These are phyloP conservation scores for Nicotiana benthamiana DNA, from an alignment of 257 asterid species.

Conservation along the genomic window DNA sequence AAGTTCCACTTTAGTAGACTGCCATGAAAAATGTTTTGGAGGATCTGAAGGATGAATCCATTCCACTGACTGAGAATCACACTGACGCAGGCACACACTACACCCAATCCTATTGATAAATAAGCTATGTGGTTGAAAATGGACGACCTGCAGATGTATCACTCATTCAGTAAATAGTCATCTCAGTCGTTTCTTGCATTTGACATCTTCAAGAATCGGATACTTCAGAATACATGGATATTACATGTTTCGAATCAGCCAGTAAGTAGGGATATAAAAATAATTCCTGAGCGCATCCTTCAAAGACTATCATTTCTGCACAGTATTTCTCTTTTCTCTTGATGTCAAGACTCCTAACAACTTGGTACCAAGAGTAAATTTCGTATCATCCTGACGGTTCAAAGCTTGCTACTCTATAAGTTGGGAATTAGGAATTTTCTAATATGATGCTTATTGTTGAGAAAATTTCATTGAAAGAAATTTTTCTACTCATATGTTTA, in stretches of 20 bases:
- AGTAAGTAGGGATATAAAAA: not conserved
- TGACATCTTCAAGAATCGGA: not conserved
- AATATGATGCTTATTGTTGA: not conserved
- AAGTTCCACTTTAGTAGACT: slow-evolving; percentile 61
- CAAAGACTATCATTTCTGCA: not conserved
- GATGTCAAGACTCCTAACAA: not conserved
- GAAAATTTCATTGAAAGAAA: not conserved
- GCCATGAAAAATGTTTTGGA: slow-evolving; percentile 80
- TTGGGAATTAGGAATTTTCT: not conserved
- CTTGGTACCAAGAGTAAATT: not conserved
- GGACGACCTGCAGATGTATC: slow-evolving; percentile 64
- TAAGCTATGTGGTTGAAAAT: slow-evolving; percentile 89
- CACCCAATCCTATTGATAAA: slow-evolving; percentile 74
- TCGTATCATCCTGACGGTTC: not conserved
- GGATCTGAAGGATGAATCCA: slow-evolving; percentile 85
- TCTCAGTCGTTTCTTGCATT: not conserved
- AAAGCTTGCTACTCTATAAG: not conserved
- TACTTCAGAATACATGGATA: not conserved
- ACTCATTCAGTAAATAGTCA: not conserved
- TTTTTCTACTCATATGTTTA: not conserved
- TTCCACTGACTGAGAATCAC: slow-evolving; percentile 57
- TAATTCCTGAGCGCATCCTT: not conserved
- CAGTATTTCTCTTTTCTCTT: not conserved
- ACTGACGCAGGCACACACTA: slow-evolving; percentile 66
- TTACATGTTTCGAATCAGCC: not conserved